Evolutionary conservation across 2,329 filamentous ascomycete genomes (phyloP), one percentile per base, ranked within the genome.

Genomic region (Graphilbum ipis-grandicollis): DNA sequence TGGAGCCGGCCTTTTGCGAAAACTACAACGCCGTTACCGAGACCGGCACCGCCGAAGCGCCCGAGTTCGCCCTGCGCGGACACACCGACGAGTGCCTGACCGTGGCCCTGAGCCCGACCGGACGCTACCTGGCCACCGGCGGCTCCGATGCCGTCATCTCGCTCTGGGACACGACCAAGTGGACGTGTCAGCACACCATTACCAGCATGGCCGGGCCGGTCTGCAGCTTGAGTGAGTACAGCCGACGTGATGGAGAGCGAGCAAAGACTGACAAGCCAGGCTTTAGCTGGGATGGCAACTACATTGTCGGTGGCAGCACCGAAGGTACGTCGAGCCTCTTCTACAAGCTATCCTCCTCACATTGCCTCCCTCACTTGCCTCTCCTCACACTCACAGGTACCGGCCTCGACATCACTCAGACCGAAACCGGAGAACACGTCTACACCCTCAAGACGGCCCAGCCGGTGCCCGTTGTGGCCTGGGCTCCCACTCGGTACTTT

Each of bases 281-380:
- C 49, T 88, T 86, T 51, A 79, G 72, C 14, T 86, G 80, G 54
- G 80, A 86, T 47, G 80, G 81, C 1, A 75, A 71, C 48, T 88
- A 76, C 50, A 58, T 86, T 19, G 72, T 77, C 2, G 79, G 75
- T 9, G 80, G 79, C 17, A 79, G 76, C 40, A 79, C 84, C 38
- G 79, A 84, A 56, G 76, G 72, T 62, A 56, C 51, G 57, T 37
- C 17, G 5, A n/a, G n/a, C n/a, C n/a, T n/a, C n/a, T n/a, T n/a
- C n/a, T n/a, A n/a, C n/a, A n/a, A n/a, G n/a, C n/a, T n/a, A n/a
- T n/a, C n/a, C n/a, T n/a, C n/a, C n/a, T n/a, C n/a, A n/a, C n/a
- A n/a, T n/a, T n/a, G n/a, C n/a, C n/a, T n/a, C n/a, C n/a, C n/a
- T n/a, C n/a, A n/a, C n/a, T n/a, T n/a, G n/a, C n/a, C n/a, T n/a